phyloP scores from a whole-genome alignment of 2,329 filamentous ascomycete species.

The Neofusicoccum ribis region DNA sequence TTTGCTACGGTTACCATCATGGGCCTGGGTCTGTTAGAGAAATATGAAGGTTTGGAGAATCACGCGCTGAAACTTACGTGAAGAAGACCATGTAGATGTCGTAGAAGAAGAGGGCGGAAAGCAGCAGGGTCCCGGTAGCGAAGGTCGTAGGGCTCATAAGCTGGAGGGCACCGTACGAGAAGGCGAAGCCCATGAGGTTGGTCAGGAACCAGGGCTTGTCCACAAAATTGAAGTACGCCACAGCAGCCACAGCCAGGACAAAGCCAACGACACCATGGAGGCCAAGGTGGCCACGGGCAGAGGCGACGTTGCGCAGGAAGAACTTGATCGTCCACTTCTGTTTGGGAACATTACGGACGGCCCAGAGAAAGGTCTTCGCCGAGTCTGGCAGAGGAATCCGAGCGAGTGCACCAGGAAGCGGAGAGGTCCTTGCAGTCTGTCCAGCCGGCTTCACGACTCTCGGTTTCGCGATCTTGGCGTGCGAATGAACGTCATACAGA shows the following conservation, averaged over 20 bases:
- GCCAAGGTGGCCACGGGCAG: constrained; percentile 54
- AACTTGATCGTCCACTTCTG: constrained; percentile 54
- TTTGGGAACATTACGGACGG: constrained; percentile 47
- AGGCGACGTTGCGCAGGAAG: constrained; percentile 54
- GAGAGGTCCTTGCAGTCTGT: constrained; percentile 36
- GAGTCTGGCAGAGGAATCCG: constrained; percentile 46
- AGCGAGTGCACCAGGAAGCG: constrained; percentile 54
- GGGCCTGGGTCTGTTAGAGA: constrained; percentile 46
- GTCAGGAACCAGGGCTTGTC: constrained; percentile 70
- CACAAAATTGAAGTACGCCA: constrained; percentile 65
- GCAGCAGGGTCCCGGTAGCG: constrained; percentile 73
- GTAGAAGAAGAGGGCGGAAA: constrained; percentile 84
- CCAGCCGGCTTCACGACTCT: not conserved
- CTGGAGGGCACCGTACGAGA: constrained; percentile 80
- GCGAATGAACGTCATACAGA: constrained; percentile 50
- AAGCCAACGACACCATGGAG: constrained; percentile 58
- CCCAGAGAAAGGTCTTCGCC: constrained; percentile 48
- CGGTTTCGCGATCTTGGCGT: constrained; percentile 9
- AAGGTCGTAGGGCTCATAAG: constrained; percentile 89
- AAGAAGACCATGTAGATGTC: constrained; percentile 93
- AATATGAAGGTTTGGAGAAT: not conserved
- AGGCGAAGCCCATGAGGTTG: constrained; percentile 83
- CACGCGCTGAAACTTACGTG: constrained; percentile 55
- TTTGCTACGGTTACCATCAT: constrained; percentile 88
- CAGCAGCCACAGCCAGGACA: constrained; percentile 54